Base-by-base conservation (phyloP, 306 rosid genomes). In the Datisca glomerata region DNA sequence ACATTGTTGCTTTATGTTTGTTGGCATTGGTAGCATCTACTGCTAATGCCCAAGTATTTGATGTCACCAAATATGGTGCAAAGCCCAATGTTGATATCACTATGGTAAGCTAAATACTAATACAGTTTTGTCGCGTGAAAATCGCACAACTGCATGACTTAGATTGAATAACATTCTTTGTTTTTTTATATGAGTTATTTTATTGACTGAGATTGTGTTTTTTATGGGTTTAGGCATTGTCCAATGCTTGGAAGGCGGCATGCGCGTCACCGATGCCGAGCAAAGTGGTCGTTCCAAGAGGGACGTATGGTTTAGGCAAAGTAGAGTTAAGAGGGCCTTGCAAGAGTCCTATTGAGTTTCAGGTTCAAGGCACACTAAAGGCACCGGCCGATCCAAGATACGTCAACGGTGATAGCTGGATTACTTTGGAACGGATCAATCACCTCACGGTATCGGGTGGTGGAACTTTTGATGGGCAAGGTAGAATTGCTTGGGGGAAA, bases 391-490 rank as follows among this genome's bases (percentile, higher is more conserved):
- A 50, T 12, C 20, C 51, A 0, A 3, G 2, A 0, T n/a, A 31
- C 3, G 31, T 18, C 3, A 24, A 34, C 4, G 61, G 37, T 0
- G 67, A 40, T 28, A 29, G 32, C 1, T 78, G 82, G 87, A 6
- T 78, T 13, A 46, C 11, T 9, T 22, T 78, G 21, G 7, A 12
- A 11, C 19, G 42, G 47, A 5, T 74, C 39, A 38, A 55, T 25
- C 6, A 0, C 20, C 49, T 77, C 39, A 69, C 67, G 4, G 1
- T 77, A 5, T 48, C 52, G 0, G 86, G 81, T 8, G 33, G 24
- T 11, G 85, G 85, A 41, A 25, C 40, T 41, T 66, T 77, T 24
- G 70, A 77, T 47, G 86, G 80, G 6, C 48, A 46, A 23, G 85
- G 77, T 32, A 29, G 19, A 37, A 3, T 10, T 3, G 21, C 71